phyloP scores from a whole-genome alignment of 2,329 filamentous ascomycete genomes.

The Pseudocercospora vitis region DNA sequence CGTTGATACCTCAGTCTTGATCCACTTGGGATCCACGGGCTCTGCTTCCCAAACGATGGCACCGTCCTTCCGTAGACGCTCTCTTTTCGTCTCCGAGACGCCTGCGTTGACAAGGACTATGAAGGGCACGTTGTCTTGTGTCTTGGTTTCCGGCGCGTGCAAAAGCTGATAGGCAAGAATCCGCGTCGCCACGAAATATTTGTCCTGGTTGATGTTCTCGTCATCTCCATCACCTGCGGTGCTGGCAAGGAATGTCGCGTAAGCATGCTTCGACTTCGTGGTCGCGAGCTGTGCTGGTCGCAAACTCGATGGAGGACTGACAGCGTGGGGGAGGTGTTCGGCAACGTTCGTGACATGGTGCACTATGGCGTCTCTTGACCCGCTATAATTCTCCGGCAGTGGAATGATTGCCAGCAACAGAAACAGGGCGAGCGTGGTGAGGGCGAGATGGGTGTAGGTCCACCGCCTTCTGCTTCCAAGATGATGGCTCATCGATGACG shows the following conservation, averaged over 20 bases:
- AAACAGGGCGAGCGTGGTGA: neutral
- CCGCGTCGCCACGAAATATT: constrained; percentile 36
- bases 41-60: constrained; percentile 30
- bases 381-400: constrained; percentile 18
- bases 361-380: constrained; percentile 18
- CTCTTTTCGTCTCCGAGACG: constrained; percentile 30
- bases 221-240: constrained; percentile 15
- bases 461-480: neutral
- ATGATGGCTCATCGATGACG: constrained; percentile 1
- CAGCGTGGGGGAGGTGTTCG: constrained; percentile 2
- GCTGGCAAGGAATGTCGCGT: constrained; percentile 33
- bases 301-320: neutral
- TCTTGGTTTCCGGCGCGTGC: constrained; percentile 34
- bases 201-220: constrained; percentile 27
- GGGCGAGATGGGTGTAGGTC: neutral
- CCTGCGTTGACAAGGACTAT: constrained; percentile 34
- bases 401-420: constrained; percentile 11
- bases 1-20: constrained; percentile 13
- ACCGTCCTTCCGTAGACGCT: constrained; percentile 33
- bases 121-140: constrained; percentile 31
- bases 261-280: constrained; percentile 29
- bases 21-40: constrained; percentile 19
- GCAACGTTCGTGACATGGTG: constrained; percentile 20
- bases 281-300: neutral
- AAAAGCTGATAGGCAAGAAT: constrained; percentile 37